A percentile compares a stretch with the other conserved stretches of the same genome.
These are phyloP conservation scores for Vicia sativa DNA, from an alignment of 306 rosid genomes.

Conservation along the genomic window DNA sequence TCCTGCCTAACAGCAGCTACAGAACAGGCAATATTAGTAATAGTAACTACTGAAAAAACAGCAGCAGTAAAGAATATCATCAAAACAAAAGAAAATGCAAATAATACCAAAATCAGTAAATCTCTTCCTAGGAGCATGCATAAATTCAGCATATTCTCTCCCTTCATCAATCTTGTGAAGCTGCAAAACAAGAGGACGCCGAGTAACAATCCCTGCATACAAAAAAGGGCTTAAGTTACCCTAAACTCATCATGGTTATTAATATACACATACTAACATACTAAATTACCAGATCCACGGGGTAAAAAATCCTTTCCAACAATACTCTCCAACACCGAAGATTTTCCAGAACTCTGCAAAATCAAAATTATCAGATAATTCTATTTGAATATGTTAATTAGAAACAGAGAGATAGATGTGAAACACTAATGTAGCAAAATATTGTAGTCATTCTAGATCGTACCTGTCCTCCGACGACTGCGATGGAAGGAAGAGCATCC, in stretches of 20 bases:
- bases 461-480: conserved; percentile 99
- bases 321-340: conserved; percentile 95
- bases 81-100: too few species aligned
- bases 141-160: conserved; percentile 84
- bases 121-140: conserved; percentile 80
- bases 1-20: conserved; percentile 97
- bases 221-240: conserved; percentile 16
- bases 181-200: conserved; percentile 94
- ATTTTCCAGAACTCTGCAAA: conserved; percentile 92
- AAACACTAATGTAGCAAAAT: neutral
- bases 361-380: conserved; percentile 12
- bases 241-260: neutral
- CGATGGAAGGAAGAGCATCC: conserved; percentile 98
- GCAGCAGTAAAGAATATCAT: conserved; percentile 25
- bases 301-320: conserved; percentile 99
- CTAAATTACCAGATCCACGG: conserved; percentile 89
- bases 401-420: too few species aligned
- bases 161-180: conserved; percentile 79
- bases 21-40: conserved; percentile 41
- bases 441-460: neutral
- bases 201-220: conserved; percentile 80
- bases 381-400: neutral
- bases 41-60: conserved; percentile 35
- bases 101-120: conserved; percentile 88
- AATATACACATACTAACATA: neutral